Evolutionary conservation across 352 stramenopile genomes (phyloP), one percentile per base, ranked within the genome.

Genomic region (Pythium scleroteichum): DNA sequence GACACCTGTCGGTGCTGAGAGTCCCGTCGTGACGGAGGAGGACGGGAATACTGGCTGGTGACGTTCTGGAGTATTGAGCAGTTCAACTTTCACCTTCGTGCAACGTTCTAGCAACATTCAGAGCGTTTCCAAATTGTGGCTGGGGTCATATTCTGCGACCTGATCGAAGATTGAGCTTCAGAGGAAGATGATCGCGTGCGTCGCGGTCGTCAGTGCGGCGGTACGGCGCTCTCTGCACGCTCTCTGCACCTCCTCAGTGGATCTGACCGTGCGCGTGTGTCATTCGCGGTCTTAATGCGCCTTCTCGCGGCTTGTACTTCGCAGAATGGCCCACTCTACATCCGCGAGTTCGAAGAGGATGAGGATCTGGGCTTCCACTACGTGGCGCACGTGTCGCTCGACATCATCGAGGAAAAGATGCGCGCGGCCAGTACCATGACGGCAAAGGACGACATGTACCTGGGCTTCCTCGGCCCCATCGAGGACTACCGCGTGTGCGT

Each of bases 301-400:
- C 3, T 39, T 54, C 29, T 41, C 49, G 17, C 17, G 40, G 13
- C 2, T 19, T 38, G 2, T 59, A 4, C 26, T 46, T 22, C 57
- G 27, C 59, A 90, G 82, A 92, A 91, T 66, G 92, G 79, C 32
- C 86, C 84, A 23, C 70, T 95, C 41, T 95, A 91, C 56, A 80
- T 95, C 51, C 81, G 82, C 26, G 85, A 84, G 53, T 94, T 94
- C 38, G 82, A 87, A 26, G 83, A 93, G 8, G 84, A 95, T 17
- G 84, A 95, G 26, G 82, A 94, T 57, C 74, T 95, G 53, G 83
- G 79, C 35, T 92, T 95, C 73, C 84, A 95, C 62, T 92, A 92
- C 71, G 88, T 95, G 50, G 81, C 82, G 45, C 86, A 95, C 66
- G 79, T 94, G 61, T 75, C 86, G 58, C 76, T 95, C 38, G 86